Evolutionary conservation across 106 monocot genomes (phyloP), one percentile per base, ranked within the genome.

Genomic region (Dioscorea zingiberensis): DNA sequence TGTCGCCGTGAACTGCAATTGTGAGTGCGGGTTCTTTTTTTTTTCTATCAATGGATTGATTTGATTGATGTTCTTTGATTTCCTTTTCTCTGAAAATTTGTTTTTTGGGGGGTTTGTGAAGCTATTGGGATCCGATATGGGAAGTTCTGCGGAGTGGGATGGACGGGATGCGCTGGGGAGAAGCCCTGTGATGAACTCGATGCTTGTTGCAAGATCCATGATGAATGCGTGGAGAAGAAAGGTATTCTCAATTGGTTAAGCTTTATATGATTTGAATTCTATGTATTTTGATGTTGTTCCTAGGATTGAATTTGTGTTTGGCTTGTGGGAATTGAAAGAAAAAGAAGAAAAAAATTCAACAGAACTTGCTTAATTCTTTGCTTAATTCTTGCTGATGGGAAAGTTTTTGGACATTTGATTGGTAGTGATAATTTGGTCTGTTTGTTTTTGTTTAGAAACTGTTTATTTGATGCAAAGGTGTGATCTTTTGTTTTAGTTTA

Each of bases 161-260:
- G 86, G 88, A 79, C 83, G 11, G 95, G 95, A 2, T 95, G 95
- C 66, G 74, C 83, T 8, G 88, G 91, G 0, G 92, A 97, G 81
- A 78, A 97, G 69, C 97, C 97, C 2, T 97, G 97, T 44, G 91
- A 92, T 57, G 91, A 97, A 47, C 95, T 97, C 21, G 95, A 97
- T 69, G 91, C 83, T 17, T 92, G 91, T 44, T 97, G 91, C 62
- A 83, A 86, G 77, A 28, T 49, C 55, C 97, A 92, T 46, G 91
- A 97, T 29, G 77, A 86, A 26, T 97, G 91, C 32, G 97, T 97
- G 10, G 86, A 76, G 53, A 78, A 80, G 54, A 86, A 84, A 84
- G 86, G 91, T 92, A 47, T 0, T 2, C 25, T 70, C 19, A 19
- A 24, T 44, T 30, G 16, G 1, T 17, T 38, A 21, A 44, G 38